Conservation (phyloP, 768 basidiomycete genomes). For the Serendipita sp. region DNA sequence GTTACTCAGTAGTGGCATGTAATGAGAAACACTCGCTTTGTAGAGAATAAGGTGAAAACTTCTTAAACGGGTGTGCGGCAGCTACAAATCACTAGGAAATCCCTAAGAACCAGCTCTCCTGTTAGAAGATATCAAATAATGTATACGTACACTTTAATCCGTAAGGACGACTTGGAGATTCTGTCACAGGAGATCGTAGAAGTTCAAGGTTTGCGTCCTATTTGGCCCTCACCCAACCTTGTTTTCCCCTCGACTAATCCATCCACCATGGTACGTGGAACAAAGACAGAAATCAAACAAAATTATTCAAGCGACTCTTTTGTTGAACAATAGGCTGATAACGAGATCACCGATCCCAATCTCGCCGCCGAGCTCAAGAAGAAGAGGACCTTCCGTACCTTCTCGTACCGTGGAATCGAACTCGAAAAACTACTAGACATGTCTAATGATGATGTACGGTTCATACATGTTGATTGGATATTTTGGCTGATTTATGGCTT, state of each 20-base stretch:
- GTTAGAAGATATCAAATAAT: not conserved
- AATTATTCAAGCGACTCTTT: not conserved
- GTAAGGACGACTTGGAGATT: constrained; percentile 86
- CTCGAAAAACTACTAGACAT: constrained; percentile 96
- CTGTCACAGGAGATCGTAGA: constrained; percentile 28
- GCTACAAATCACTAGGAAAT: constrained; percentile 71
- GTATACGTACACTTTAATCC: constrained; percentile 60
- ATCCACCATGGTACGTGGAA: constrained; percentile 22
- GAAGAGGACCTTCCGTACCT: constrained; percentile 96
- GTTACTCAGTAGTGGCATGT: not conserved
- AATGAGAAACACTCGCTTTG: not conserved
- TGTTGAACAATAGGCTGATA: constrained; percentile 47
- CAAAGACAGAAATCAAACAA: not conserved
- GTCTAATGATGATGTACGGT: constrained; percentile 82
- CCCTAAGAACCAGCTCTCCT: not conserved
- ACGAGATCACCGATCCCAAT: constrained; percentile 73
- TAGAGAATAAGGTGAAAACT: constrained; percentile 17
- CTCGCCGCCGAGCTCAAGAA: constrained; percentile 96
- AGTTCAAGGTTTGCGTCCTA: constrained; percentile 16
- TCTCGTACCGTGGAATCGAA: constrained; percentile 95
- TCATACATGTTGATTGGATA: not conserved
- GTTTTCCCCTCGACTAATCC: constrained; percentile 14
- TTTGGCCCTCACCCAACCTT: constrained; percentile 23
- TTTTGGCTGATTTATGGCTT: not conserved
- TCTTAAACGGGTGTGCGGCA: constrained; percentile 35